Percentiles rank a stretch among this genome's conserved stretches.
phyloP scores from a whole-genome alignment of 1,139 yeast genomes.

The Taiozyma onychis region DNA sequence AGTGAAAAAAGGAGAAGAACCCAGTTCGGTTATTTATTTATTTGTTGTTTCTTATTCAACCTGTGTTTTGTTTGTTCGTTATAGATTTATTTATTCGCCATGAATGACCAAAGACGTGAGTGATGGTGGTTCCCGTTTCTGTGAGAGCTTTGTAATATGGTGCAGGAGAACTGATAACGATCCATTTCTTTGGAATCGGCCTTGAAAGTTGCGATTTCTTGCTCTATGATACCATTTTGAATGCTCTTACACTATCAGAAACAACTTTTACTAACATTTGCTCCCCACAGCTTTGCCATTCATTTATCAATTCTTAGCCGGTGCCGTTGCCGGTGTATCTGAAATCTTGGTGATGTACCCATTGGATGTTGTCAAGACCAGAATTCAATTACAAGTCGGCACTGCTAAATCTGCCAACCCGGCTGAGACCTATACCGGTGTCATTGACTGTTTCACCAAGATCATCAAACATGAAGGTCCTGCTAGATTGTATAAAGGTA shows the following conservation, averaged over 20 bases:
- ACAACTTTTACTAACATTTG: slow-evolving; percentile 3
- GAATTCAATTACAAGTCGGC: slow-evolving; percentile 85
- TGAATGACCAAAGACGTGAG: slow-evolving; percentile 19
- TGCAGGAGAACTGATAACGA: background rate
- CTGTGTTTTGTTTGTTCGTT: background rate
- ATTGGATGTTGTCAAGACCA: slow-evolving; percentile 93
- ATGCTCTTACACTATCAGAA: background rate
- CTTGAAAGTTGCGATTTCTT: background rate
- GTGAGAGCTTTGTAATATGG: too few relatives aligned
- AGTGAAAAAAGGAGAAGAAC: background rate
- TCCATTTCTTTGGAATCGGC: background rate
- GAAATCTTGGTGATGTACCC: slow-evolving; percentile 98
- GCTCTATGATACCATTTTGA: background rate
- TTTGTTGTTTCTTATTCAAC: background rate
- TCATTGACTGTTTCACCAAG: slow-evolving; percentile 75
- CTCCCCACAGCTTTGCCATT: slow-evolving; percentile 59
- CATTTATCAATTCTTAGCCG: slow-evolving; percentile 83
- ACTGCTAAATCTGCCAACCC: slow-evolving; percentile 27
- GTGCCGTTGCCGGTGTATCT: slow-evolving; percentile 97
- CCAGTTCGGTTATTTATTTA: background rate
- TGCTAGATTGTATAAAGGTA: slow-evolving; percentile 82
- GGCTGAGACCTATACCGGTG: slow-evolving; percentile 61
- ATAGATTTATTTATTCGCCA: slow-evolving; percentile 1
- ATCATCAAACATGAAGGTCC: slow-evolving; percentile 85
- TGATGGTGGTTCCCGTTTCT: background rate